Percentiles rank a stretch among this genome's conserved stretches.
Conservation (phyloP, 257 asterid genomes). For the Solanum ahanhuiri region DNA sequence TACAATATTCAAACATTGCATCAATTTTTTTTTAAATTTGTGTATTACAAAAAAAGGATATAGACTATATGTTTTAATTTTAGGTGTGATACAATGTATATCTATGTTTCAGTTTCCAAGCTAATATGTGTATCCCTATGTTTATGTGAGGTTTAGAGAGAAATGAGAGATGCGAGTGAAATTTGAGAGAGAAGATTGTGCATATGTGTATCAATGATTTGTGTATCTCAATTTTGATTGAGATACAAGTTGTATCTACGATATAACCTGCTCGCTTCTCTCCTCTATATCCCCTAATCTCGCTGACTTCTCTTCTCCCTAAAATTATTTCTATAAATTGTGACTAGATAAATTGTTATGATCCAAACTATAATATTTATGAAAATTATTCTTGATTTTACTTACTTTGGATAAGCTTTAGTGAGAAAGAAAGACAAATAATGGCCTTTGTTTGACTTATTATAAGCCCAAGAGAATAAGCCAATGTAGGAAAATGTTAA, state of each 20-base stretch:
- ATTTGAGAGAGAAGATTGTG: background rate
- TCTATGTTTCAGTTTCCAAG: too few relatives aligned
- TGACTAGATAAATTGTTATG: too few relatives aligned
- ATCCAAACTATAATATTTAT: background rate
- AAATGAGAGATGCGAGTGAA: background rate
- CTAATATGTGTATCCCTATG: background rate
- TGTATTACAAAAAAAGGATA: too few relatives aligned
- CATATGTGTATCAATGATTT: too few relatives aligned
- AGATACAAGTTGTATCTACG: background rate
- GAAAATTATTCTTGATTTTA: background rate
- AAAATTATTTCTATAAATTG: too few relatives aligned
- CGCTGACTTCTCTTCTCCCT: background rate
- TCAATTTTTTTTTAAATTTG: background rate
- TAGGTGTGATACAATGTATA: background rate
- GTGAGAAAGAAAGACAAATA: background rate
- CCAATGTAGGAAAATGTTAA: background rate
- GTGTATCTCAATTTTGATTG: background rate
- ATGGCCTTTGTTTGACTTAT: background rate
- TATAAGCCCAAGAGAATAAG: background rate
- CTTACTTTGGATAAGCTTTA: background rate
- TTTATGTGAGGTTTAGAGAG: background rate
- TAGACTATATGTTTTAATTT: background rate
- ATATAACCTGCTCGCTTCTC: background rate
- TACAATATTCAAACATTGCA: background rate
- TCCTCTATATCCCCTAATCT: background rate